Conservation (phyloP, 208 protist species). For the Leishmania aethiopica region DNA sequence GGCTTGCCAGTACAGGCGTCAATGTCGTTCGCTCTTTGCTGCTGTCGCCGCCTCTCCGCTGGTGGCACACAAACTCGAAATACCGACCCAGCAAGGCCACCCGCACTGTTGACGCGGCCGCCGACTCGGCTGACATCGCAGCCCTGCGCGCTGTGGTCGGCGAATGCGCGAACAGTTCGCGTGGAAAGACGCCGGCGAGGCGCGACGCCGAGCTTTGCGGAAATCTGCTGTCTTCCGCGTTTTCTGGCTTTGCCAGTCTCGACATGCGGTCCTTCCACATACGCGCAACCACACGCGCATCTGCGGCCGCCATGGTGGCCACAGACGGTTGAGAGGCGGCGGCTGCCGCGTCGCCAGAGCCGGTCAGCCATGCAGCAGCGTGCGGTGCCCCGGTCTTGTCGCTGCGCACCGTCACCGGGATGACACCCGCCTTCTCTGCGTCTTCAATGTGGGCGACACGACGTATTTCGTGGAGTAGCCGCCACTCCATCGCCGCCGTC, state of each 20-base stretch:
- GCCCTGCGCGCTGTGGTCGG: neutral
- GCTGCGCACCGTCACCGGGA: conserved; percentile 24
- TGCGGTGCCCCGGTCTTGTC: neutral
- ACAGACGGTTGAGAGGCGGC: neutral
- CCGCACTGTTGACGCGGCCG: conserved; percentile 18
- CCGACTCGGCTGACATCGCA: neutral
- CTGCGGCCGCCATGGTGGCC: conserved; percentile 1
- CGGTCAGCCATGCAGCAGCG: neutral
- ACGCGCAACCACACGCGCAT: conserved; percentile 12
- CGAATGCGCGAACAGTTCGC: conserved; percentile 20
- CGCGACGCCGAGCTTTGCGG: neutral
- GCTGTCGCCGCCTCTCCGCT: neutral
- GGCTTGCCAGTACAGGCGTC: conserved; percentile 11
- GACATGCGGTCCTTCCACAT: conserved; percentile 34
- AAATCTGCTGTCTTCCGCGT: neutral
- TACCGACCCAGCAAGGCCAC: conserved; percentile 28
- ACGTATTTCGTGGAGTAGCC: conserved; percentile 47
- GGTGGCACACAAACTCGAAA: conserved; percentile 23
- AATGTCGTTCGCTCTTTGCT: neutral
- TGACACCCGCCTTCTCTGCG: conserved; percentile 29
- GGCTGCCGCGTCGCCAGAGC: neutral
- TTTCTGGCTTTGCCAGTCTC: neutral
- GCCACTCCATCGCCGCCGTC: conserved; percentile 43
- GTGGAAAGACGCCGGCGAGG: neutral
- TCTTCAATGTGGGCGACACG: conserved; percentile 46